These are phyloP conservation scores for Phytophthora podocarpi DNA, from an alignment of 352 stramenopile genomes.

Conservation along the genomic window DNA sequence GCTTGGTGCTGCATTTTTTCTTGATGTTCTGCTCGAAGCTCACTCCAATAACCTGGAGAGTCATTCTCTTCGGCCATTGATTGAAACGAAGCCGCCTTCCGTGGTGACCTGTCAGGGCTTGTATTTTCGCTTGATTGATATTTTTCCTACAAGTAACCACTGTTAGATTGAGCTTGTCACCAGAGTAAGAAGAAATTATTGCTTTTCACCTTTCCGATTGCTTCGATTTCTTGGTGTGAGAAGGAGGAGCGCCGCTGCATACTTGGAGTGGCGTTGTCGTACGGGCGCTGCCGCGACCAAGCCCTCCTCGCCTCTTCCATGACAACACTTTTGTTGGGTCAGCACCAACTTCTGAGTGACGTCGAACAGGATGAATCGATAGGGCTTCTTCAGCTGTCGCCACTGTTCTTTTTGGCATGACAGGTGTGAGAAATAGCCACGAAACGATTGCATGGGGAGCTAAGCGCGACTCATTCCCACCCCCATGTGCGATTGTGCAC, in stretches of 20 bases:
- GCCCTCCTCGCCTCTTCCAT: constrained; percentile 10
- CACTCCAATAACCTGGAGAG: constrained; percentile 8
- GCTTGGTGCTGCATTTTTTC: constrained; percentile 5
- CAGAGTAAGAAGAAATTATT: background rate
- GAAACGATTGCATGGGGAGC: constrained; percentile 24
- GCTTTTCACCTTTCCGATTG: constrained; percentile 33
- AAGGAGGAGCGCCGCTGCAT: constrained; percentile 42
- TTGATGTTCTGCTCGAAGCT: constrained; percentile 9
- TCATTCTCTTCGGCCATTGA: constrained; percentile 15
- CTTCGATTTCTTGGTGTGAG: constrained; percentile 19
- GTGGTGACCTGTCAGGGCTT: constrained; percentile 25
- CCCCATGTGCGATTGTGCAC: constrained; percentile 19
- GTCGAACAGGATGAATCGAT: background rate
- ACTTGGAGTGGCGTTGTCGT: constrained; percentile 13
- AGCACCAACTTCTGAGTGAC: constrained; percentile 2
- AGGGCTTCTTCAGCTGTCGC: background rate
- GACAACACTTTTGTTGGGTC: background rate
- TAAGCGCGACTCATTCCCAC: background rate
- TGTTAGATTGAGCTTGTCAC: constrained; percentile 2
- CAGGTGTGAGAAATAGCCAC: constrained; percentile 29
- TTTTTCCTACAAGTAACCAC: background rate
- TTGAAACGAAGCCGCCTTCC: constrained; percentile 33
- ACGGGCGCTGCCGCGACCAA: constrained; percentile 19
- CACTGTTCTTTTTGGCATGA: background rate
- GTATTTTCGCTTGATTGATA: constrained; percentile 6